These are phyloP conservation scores for Saccharomycopsis sp. DNA, from an alignment of 805 yeast genomes.

Conservation along the genomic window DNA sequence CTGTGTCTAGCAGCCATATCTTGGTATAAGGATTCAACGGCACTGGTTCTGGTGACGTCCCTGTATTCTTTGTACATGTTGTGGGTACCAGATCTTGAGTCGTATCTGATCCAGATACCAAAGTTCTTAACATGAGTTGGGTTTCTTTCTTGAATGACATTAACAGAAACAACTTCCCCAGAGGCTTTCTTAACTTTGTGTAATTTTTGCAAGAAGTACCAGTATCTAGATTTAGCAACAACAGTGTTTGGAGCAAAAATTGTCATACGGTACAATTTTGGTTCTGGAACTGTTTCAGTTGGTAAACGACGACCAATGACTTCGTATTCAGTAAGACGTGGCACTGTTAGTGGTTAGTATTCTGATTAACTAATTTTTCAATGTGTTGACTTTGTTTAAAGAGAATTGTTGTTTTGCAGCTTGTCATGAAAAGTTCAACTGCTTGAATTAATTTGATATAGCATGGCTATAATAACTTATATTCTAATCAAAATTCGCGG, in stretches of 20 bases:
- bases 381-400: too few species aligned
- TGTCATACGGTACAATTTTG: constrained; percentile 99
- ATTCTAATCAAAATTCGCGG: too few species aligned
- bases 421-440: too few species aligned
- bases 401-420: too few species aligned
- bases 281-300: constrained; percentile 97
- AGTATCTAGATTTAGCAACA: constrained; percentile 99
- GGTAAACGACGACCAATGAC: constrained; percentile 99
- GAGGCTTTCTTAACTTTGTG: constrained; percentile 99
- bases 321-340: constrained; percentile 98
- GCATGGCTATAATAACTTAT: too few species aligned
- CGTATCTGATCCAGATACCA: constrained; percentile 99
- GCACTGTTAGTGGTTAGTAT: constrained; percentile 40
- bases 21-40: constrained; percentile 97
- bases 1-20: constrained; percentile 99
- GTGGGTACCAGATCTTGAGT: constrained; percentile 99
- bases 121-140: constrained; percentile 99
- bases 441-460: too few species aligned
- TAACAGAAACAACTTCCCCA: constrained; percentile 96
- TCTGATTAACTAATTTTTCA: too few species aligned
- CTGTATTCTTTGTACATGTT: constrained; percentile 99
- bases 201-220: constrained; percentile 99
- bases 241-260: constrained; percentile 98
- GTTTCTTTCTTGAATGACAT: constrained; percentile 85
- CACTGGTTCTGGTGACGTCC: constrained; percentile 98